phyloP scores from a whole-genome alignment of 2,329 filamentous ascomycete genomes.

The Magnaporthiopsis poae region DNA sequence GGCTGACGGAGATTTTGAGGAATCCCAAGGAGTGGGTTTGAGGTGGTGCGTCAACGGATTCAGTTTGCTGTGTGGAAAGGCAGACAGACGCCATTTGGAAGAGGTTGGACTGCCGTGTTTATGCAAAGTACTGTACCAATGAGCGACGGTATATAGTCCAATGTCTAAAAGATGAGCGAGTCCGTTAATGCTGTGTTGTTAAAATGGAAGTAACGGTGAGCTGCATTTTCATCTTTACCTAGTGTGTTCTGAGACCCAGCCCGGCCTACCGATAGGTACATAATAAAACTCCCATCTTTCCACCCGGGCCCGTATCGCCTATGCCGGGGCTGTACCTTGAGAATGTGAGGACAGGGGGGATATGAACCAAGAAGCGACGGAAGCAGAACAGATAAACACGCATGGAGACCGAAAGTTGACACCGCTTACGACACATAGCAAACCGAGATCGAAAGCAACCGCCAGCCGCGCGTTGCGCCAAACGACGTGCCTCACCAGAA shows the following conservation, averaged over 20 bases:
- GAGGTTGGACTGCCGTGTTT: neutral
- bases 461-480: too few relatives aligned
- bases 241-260: neutral
- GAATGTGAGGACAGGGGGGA: too few relatives aligned
- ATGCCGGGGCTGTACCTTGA: too few relatives aligned
- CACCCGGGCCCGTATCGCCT: too few relatives aligned
- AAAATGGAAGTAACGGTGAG: neutral
- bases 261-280: too few relatives aligned
- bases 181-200: neutral
- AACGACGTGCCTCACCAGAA: too few relatives aligned
- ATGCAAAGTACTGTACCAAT: neutral
- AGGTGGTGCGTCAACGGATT: slow-evolving; percentile 8
- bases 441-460: too few relatives aligned
- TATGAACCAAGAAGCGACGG: too few relatives aligned
- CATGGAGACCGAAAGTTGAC: too few relatives aligned
- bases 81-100: neutral
- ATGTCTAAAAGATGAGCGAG: neutral
- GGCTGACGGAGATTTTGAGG: slow-evolving; percentile 62
- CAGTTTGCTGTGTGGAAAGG: neutral
- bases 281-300: too few relatives aligned
- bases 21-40: slow-evolving; percentile 59
- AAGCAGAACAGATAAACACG: too few relatives aligned
- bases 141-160: neutral
- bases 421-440: too few relatives aligned
- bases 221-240: neutral